Evolutionary conservation across 495 filamentous ascomycete species (phyloP), one percentile per base, ranked within the genome.

Genomic region (Bryoglossum gracile): DNA sequence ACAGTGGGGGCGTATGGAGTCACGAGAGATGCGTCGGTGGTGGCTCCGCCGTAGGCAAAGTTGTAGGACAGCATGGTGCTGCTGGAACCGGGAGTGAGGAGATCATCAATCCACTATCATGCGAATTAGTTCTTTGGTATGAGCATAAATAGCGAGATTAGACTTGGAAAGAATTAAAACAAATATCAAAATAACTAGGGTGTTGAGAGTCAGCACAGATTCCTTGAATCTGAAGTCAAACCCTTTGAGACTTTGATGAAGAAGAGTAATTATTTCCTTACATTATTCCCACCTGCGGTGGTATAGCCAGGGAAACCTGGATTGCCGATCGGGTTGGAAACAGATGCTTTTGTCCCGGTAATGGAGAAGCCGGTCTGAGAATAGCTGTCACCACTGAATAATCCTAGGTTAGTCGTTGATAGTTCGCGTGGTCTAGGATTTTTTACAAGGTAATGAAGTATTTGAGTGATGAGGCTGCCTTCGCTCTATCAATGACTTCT

Each of bases 301-400:
- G 76, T 80, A 62, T 65, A 74, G 3, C 76, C 78, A 0, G 79
- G 81, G 38, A 77, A 78, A 0, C 61, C 30, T 4, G 87, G 86
- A 62, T 90, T 94, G 18, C 87, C 86, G 51, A 91, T 71, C 0
- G 85, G 84, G 59, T 89, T 86, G 21, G 63, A 39, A 10, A 67
- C 55, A 14, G 74, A 73, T 5, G 87, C 82, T 48, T 84, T 78
- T 9, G 73, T 63, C 30, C 69, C 66, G 22, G 65, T 71, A 43
- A 76, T 62, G 57, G 83, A 72, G 68, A 91, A 94, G 43, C 77
- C 78, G 18, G 78, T 82, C 46, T 67, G 66, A 14, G 75, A 76
- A 55, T 83, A 85, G 0, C 77, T 81, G 56, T 83, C 74, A 21
- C 41, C 43, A 25, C 50, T 52, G 16, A 33, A 46, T 5, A 14